Percentiles rank a stretch among this genome's conserved stretches.
These are phyloP conservation scores for Balamuthia mandrillaris DNA, from an alignment of 208 protist species.

Conservation along the genomic window DNA sequence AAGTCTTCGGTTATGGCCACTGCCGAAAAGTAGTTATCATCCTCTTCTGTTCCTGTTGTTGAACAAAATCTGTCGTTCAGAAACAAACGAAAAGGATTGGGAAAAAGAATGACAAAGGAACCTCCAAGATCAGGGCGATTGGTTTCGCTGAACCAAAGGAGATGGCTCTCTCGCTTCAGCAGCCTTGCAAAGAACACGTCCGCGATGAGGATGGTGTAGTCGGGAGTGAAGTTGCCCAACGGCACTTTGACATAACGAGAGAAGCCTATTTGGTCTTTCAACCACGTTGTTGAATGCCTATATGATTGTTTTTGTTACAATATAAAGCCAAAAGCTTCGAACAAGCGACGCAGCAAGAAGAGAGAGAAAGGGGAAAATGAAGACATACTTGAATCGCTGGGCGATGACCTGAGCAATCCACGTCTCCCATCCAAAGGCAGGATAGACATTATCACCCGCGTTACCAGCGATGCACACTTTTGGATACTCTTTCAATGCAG, in stretches of 20 bases:
- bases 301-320: not conserved
- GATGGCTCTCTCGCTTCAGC: slow-evolving; percentile 48
- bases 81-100: no score
- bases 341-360: no score
- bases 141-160: slow-evolving; percentile 67
- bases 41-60: no score
- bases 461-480: not conserved
- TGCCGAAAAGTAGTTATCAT: slow-evolving; percentile 63
- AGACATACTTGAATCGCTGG: slow-evolving; percentile 1
- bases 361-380: no score
- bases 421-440: slow-evolving; percentile 15
- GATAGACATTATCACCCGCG: slow-evolving; percentile 24
- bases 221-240: slow-evolving; percentile 67
- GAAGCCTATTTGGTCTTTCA: slow-evolving; percentile 44
- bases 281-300: slow-evolving; percentile 37
- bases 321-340: not conserved
- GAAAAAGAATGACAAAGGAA: no score
- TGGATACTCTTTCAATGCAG: slow-evolving; percentile 30
- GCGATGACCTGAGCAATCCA: slow-evolving; percentile 4
- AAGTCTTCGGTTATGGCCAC: slow-evolving; percentile 35
- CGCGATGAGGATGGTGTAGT: slow-evolving; percentile 36
- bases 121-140: slow-evolving; percentile 74
- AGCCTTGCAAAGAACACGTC: slow-evolving; percentile 55
- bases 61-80: no score
- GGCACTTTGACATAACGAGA: slow-evolving; percentile 69